These are phyloP conservation scores for Cryomyces minteri DNA, from an alignment of 495 filamentous ascomycete species.

Conservation along the genomic window DNA sequence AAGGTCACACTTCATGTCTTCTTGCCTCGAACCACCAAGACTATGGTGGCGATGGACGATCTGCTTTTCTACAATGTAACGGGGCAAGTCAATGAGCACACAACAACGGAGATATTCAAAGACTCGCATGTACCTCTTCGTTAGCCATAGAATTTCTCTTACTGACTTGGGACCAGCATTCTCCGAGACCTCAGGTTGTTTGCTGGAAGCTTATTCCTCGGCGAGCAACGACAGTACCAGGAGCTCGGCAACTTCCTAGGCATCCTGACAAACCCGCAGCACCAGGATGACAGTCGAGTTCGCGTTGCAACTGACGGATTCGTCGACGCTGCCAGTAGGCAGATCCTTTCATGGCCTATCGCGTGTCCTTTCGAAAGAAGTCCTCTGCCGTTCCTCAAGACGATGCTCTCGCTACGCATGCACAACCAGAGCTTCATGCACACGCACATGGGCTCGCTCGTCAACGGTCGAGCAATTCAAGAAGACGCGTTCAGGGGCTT, in stretches of 20 bases:
- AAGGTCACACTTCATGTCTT: constrained; percentile 36
- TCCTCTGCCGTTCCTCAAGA: not conserved
- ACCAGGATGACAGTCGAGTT: not conserved
- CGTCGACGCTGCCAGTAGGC: not conserved
- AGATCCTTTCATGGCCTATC: not conserved
- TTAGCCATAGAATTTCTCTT: no score
- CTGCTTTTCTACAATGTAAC: not conserved
- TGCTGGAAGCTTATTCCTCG: constrained; percentile 46
- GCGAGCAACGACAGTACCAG: constrained; percentile 32
- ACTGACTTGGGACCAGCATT: no score
- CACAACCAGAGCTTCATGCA: no score
- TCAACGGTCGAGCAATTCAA: no score
- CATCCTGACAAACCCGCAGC: constrained; percentile 3
- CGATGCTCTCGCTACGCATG: no score
- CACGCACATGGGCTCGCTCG: no score
- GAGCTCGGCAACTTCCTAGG: constrained; percentile 34
- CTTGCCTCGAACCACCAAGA: constrained; percentile 28
- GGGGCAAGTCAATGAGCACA: no score
- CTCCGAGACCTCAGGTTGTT: constrained; percentile 38
- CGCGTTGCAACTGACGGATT: not conserved
- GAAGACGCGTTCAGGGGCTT: no score
- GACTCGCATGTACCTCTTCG: no score
- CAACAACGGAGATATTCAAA: no score
- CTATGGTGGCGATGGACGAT: not conserved
- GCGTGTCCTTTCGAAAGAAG: not conserved